Evolutionary conservation across 1,284 basidiomycete species (phyloP), one percentile per base, ranked within the genome.

Genomic region (Omphalotus olearius): DNA sequence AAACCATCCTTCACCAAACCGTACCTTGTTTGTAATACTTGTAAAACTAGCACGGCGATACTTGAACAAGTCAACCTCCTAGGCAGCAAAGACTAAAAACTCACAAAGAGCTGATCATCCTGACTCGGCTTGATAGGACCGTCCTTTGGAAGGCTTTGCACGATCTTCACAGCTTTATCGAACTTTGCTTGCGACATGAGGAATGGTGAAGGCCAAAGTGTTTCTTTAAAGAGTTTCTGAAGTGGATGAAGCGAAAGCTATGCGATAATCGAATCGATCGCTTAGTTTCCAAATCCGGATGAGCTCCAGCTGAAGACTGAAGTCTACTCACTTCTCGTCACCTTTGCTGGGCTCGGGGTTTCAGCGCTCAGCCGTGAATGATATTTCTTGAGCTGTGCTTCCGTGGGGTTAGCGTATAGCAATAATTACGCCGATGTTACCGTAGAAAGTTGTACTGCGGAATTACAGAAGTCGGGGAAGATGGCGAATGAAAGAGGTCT

Each of bases 11-110:
- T 6, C 28, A 17, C 45, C 6, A 50, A 18, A 52, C 44, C 65
- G 36, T 51, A 88, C 89, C 89, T 77, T 95, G 93, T 78, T 97
- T 98, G 79, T 78, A 97, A 67, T 87, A 82, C 62, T 79, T 81
- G 78, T 98, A 97, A 77, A 96, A 96, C 93, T 96, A 64, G 23
- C 45, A 39, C 38, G 52, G 33, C 45, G 50, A 48, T n/a, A 11
- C 41, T 53, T 37, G 35, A 58, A 30, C n/a, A 45, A 36, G 28
- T 36, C 50, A 46, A 59, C 55, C 49, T 54, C 54, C 43, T 39
- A 23, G 2, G 47, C 23, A 53, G 52, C 30, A 45, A n/a, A 43
- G 18, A 46, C 30, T 42, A 53, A 41, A 17, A 56, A 69, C 83
- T 64, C 65, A 88, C 93, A 63, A 74, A 78, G 61, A 97, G 85